A percentile compares a stretch with the other conserved stretches of the same genome.
These are phyloP conservation scores for Phytophthora sp. DNA, from an alignment of 352 stramenopile species.

Conservation along the genomic window DNA sequence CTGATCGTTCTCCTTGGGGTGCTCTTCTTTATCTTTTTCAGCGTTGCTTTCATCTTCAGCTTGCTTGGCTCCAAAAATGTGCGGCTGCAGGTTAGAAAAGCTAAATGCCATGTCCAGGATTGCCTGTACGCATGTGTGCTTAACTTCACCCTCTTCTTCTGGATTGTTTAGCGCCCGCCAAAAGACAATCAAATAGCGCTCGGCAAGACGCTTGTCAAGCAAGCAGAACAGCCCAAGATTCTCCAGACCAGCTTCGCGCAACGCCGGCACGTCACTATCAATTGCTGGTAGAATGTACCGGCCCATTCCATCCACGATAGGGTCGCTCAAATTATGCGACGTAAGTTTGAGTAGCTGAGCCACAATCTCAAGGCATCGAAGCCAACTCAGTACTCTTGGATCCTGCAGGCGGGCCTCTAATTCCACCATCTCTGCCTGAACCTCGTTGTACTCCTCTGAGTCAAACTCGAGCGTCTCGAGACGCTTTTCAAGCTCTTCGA, in stretches of 20 bases:
- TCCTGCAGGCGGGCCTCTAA: conserved; percentile 77
- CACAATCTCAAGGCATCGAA: conserved; percentile 79
- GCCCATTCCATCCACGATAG: conserved; percentile 66
- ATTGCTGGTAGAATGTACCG: conserved; percentile 82
- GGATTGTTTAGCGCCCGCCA: conserved; percentile 81
- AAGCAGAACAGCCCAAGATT: conserved; percentile 76
- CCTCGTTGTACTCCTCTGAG: conserved; percentile 60
- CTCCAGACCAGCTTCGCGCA: conserved; percentile 77
- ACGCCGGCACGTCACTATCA: conserved; percentile 73
- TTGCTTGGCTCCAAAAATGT: conserved; percentile 44
- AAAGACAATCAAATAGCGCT: conserved; percentile 78
- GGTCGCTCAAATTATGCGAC: conserved; percentile 68
- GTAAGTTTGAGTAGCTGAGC: conserved; percentile 78
- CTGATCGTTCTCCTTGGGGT: conserved; percentile 5
- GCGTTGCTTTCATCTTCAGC: conserved; percentile 8
- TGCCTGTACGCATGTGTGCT: conserved; percentile 76
- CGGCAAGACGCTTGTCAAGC: conserved; percentile 71
- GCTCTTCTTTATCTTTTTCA: not conserved
- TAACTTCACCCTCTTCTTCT: conserved; percentile 79
- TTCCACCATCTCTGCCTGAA: conserved; percentile 70
- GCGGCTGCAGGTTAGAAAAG: conserved; percentile 60
- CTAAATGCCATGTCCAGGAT: conserved; percentile 77
- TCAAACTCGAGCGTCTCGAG: conserved; percentile 66
- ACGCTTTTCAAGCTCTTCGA: conserved; percentile 67
- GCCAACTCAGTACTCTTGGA: conserved; percentile 66